phyloP scores from a whole-genome alignment of 345 rosid species.

The Melastoma malabathricum region DNA sequence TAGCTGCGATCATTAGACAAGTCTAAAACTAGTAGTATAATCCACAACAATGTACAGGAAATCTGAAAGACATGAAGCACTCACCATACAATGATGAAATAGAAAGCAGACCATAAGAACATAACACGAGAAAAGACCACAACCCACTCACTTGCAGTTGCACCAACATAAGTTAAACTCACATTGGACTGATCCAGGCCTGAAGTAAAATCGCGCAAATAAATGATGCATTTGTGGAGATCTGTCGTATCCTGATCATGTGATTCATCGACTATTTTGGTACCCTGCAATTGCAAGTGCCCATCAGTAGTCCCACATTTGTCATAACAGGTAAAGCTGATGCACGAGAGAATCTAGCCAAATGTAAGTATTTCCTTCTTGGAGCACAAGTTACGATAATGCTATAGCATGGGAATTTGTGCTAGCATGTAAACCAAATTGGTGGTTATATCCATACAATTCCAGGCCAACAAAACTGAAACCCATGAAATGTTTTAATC shows the following conservation, averaged over 20 bases:
- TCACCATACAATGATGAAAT: not conserved
- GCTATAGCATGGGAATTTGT: too few relatives aligned
- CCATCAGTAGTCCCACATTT: not conserved
- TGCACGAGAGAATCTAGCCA: too few relatives aligned
- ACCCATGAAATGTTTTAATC: too few relatives aligned
- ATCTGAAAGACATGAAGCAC: not conserved
- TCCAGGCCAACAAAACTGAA: too few relatives aligned
- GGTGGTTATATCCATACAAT: too few relatives aligned
- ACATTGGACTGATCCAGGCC: constrained; percentile 40
- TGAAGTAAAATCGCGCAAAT: constrained; percentile 32
- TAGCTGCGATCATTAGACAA: constrained; percentile 24
- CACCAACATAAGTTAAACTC: too few relatives aligned
- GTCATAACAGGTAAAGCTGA: not conserved
- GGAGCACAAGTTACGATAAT: too few relatives aligned
- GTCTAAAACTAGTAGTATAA: not conserved
- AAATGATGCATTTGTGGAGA: constrained; percentile 67
- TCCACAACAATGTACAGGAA: not conserved
- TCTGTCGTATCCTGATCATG: constrained; percentile 96
- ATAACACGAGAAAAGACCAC: too few relatives aligned
- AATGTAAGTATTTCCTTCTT: too few relatives aligned
- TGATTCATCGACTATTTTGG: constrained; percentile 57
- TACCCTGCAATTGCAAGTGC: constrained; percentile 44
- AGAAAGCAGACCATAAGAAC: too few relatives aligned
- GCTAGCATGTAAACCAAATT: too few relatives aligned
- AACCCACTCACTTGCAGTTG: not conserved